phyloP scores from a whole-genome alignment of 208 protist genomes.

The Plasmodiophora brassicae region DNA sequence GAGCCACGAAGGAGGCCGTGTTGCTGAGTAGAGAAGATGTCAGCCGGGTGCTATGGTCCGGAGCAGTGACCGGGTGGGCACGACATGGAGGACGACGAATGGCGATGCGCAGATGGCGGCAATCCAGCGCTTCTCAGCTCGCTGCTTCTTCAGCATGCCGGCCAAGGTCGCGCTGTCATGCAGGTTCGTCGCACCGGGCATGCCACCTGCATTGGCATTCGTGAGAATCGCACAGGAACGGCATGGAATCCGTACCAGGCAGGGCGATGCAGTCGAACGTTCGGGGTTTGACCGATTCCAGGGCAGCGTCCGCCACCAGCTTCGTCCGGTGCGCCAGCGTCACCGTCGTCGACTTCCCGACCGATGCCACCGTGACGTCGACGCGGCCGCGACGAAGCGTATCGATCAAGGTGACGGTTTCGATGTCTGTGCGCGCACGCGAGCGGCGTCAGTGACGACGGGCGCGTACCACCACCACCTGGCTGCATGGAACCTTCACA shows the following conservation, averaged over 20 bases:
- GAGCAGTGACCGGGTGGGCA: no score
- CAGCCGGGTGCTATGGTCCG: background rate
- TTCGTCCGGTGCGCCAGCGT: conserved; percentile 17
- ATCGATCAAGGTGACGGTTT: conserved; percentile 48
- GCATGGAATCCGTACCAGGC: no score
- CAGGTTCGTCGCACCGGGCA: conserved; percentile 18
- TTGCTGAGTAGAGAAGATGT: background rate
- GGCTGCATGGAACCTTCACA: no score
- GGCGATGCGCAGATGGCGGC: background rate
- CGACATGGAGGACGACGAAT: background rate
- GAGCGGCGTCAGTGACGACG: no score
- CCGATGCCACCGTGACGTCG: conserved; percentile 47
- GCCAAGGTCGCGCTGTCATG: background rate
- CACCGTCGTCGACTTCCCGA: background rate
- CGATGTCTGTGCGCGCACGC: no score
- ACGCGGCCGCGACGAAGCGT: conserved; percentile 47
- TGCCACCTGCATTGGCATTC: no score
- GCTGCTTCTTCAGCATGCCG: conserved; percentile 37
- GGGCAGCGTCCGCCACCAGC: conserved; percentile 19
- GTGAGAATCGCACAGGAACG: no score
- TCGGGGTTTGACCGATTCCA: conserved; percentile 27
- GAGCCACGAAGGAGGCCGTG: conserved; percentile 47
- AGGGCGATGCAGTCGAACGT: conserved; percentile 46
- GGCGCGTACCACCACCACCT: no score
- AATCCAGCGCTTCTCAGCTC: background rate